Evolutionary conservation across 306 rosid genomes (phyloP), one percentile per base, ranked within the genome.

Genomic region (Vigna reflexopilosa): DNA sequence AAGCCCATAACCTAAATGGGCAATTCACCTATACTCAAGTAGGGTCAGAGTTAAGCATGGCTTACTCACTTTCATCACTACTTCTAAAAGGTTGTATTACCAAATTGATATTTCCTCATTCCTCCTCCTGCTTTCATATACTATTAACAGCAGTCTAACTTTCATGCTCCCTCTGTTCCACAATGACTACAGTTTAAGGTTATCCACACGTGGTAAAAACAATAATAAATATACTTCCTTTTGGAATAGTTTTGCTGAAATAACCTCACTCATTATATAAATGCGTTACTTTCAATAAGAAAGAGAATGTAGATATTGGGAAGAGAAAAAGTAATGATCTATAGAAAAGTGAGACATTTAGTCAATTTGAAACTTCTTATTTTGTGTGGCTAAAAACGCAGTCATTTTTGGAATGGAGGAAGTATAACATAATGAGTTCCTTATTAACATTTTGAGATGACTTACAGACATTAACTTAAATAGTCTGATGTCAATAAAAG

Each of bases 111-210:
- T 36, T 58, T 68, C 32, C 14, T 7, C 22, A 73, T 73, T 24
- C 34, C 34, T 40, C 17, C 19, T 59, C 63, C 73, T 70, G 57
- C 76, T 24, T 67, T 34, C 75, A 67, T 59, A 64, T 67, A 17
- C 67, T 20, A 81, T 38, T 45, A 79, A 17, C 57, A 28, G 36
- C 78, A 79, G 19, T 72, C 59, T 48, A 56, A 49, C 44, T n/a
- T 42, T 57, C 57, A 51, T 24, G 9, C 12, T 42, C 13, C 10
- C 47, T 42, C 47, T 2, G 47, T 42, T 42, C 47, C 47, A 42
- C 47, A 42, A 42, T 42, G 13, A 9, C 47, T 42, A 9, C 4
- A 9, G 47, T 42, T 42, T 40, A 40, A 26, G 11, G 45, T 40
- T 42, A 42, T 42, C 2, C 13, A 9, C 12, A 42, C 11, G 10